Conservation (phyloP, 768 basidiomycete species). For the Auricularia heimuer region DNA sequence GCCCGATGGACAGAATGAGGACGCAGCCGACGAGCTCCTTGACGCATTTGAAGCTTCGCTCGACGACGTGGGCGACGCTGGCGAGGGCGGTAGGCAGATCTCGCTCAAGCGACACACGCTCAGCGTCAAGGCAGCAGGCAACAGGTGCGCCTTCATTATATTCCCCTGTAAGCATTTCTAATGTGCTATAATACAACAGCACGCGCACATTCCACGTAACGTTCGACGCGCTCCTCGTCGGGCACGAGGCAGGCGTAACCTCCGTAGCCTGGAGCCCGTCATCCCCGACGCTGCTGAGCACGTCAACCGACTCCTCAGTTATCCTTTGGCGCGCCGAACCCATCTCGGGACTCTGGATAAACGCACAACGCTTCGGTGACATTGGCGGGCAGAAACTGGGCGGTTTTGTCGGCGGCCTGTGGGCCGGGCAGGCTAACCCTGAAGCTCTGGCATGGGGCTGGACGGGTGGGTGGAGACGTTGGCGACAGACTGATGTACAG, state of each 20-base stretch:
- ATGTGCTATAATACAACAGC: constrained; percentile 18
- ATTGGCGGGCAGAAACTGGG: constrained; percentile 84
- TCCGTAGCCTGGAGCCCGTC: constrained; percentile 73
- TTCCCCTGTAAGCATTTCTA: background rate
- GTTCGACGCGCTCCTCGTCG: constrained; percentile 88
- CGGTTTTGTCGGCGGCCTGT: constrained; percentile 86
- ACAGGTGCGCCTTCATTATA: constrained; percentile 24
- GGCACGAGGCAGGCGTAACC: constrained; percentile 92
- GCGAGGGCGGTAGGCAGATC: constrained; percentile 77
- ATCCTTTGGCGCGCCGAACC: constrained; percentile 87
- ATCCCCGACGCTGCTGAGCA: constrained; percentile 64
- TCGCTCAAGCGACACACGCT: constrained; percentile 81
- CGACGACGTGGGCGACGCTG: constrained; percentile 55
- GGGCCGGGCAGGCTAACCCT: constrained; percentile 39
- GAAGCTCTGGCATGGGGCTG: constrained; percentile 84
- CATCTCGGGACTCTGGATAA: constrained; percentile 72
- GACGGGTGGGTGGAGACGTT: constrained; percentile 90
- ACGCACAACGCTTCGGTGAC: constrained; percentile 84
- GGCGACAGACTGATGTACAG: constrained; percentile 39
- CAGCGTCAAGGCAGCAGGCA: constrained; percentile 42
- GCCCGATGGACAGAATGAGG: constrained; percentile 12
- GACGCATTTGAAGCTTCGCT: constrained; percentile 84
- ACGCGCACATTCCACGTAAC: constrained; percentile 60
- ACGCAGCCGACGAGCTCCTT: constrained; percentile 53
- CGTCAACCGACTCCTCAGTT: constrained; percentile 89